A percentile compares a stretch with the other conserved stretches of the same genome.
Conservation (phyloP, 257 asterid species). For the Capsicum rhomboideum region DNA sequence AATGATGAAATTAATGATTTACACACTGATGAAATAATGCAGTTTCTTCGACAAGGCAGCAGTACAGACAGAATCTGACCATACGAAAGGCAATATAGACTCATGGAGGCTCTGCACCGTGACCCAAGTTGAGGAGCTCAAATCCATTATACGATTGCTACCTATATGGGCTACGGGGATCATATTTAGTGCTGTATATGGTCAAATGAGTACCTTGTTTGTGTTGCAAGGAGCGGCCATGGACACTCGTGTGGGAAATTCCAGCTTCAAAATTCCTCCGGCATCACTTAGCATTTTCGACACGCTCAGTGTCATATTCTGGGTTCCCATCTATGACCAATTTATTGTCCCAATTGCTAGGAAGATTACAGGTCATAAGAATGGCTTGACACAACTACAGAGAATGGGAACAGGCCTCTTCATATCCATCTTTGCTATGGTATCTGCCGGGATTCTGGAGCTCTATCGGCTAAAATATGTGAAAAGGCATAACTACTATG, state of each 20-base stretch:
- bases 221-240: constrained; percentile 48
- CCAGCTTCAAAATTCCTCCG: constrained; percentile 44
- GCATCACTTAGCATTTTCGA: constrained; percentile 60
- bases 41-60: constrained; percentile 73
- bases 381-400: constrained; percentile 56
- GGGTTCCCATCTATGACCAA: constrained; percentile 60
- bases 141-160: constrained; percentile 41
- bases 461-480: constrained; percentile 41
- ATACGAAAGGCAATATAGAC: constrained; percentile 10
- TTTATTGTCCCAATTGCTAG: constrained; percentile 47
- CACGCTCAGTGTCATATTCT: constrained; percentile 50
- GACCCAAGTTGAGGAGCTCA: constrained; percentile 64
- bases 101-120: constrained; percentile 67
- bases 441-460: constrained; percentile 53
- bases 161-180: constrained; percentile 73
- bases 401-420: constrained; percentile 58
- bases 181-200: constrained; percentile 42
- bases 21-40: not conserved
- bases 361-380: constrained; percentile 57
- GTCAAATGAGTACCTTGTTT: constrained; percentile 57
- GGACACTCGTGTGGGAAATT: constrained; percentile 39
- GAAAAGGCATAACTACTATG: constrained; percentile 29
- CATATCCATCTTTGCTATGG: constrained; percentile 59
- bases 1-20: not conserved
- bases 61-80: constrained; percentile 32